Evolutionary conservation across 2,329 filamentous ascomycete species (phyloP), one percentile per base, ranked within the genome.

Genomic region (Botrytis hyacinthi): DNA sequence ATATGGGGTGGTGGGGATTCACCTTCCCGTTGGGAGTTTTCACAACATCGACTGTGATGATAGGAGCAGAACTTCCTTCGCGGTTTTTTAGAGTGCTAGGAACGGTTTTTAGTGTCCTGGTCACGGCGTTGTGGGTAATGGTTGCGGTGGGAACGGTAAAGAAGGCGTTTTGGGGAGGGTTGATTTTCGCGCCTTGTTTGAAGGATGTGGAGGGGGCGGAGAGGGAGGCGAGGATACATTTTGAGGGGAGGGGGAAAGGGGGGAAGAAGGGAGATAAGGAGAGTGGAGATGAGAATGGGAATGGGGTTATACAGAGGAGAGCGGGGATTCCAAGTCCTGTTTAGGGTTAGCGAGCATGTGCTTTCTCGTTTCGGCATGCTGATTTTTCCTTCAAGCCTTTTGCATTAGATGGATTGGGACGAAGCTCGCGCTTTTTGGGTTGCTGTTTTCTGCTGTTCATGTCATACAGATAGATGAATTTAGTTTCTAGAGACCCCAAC

Each of bases 1-100:
- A 90, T 77, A 87, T 90, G 81, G 88, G 88, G 22, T 89, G 88
- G 87, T 90, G 87, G 87, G 86, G 86, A 4, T 89, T 89, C 74
- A 88, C 85, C 0, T 90, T 90, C 76, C 88, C 88, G 0, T 77
- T 89, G 3, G 88, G 88, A 3, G 88, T 89, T 0, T 89, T 86
- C 79, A 84, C 88, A 0, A 80, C 85, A 14, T 84, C 81, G 46
- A 87, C 86, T 0, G 83, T 83, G 6, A 80, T 83, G 65, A 82
- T 87, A 73, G 87, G 85, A 1, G 81, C 83, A 35, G 85, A 89
- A 74, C 83, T 90, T 74, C 85, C 86, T 0, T 89, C 85, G 51
- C 70, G 79, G 22, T 89, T 90, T 77, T 90, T 90, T 77, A 82
- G 83, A 46, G 83, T 90, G 0, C 77, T 90, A 1, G 87, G 87